These are phyloP conservation scores for Fusarium lyarnte DNA, from an alignment of 2,329 filamentous ascomycete genomes.

Conservation along the genomic window DNA sequence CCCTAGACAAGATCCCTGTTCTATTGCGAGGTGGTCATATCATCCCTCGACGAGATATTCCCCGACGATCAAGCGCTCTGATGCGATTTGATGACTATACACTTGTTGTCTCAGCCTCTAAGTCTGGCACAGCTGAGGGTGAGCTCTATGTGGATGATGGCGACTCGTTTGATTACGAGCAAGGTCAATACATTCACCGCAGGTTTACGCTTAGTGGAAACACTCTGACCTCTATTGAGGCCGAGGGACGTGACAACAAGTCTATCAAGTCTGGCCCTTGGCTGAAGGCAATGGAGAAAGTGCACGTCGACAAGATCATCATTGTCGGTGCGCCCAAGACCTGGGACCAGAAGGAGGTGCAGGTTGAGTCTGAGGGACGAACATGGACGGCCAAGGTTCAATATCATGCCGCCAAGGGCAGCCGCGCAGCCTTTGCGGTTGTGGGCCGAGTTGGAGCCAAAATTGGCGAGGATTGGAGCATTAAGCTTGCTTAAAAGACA, in stretches of 20 bases:
- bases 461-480: constrained; percentile 65
- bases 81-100: constrained; percentile 98
- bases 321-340: constrained; percentile 79
- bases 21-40: constrained; percentile 95
- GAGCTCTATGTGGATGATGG: constrained; percentile 93
- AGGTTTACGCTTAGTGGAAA: constrained; percentile 73
- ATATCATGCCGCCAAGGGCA: constrained; percentile 61
- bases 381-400: constrained; percentile 68
- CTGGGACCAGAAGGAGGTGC: constrained; percentile 74
- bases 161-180: constrained; percentile 87
- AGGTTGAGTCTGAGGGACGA: constrained; percentile 63
- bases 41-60: constrained; percentile 87
- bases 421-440: constrained; percentile 61
- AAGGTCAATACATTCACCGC: constrained; percentile 89
- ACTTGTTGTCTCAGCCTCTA: constrained; percentile 77
- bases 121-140: constrained; percentile 71
- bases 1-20: constrained; percentile 86
- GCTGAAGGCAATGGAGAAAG: constrained; percentile 79
- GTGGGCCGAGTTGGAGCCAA: constrained; percentile 61
- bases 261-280: constrained; percentile 72
- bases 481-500: constrained; percentile 46
- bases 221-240: constrained; percentile 75
- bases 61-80: constrained; percentile 82
- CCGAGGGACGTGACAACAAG: constrained; percentile 63
- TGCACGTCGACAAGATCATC: constrained; percentile 85